phyloP scores from a whole-genome alignment of 2,329 filamentous ascomycete species.

The Neoscytalidium dimidiatum region DNA sequence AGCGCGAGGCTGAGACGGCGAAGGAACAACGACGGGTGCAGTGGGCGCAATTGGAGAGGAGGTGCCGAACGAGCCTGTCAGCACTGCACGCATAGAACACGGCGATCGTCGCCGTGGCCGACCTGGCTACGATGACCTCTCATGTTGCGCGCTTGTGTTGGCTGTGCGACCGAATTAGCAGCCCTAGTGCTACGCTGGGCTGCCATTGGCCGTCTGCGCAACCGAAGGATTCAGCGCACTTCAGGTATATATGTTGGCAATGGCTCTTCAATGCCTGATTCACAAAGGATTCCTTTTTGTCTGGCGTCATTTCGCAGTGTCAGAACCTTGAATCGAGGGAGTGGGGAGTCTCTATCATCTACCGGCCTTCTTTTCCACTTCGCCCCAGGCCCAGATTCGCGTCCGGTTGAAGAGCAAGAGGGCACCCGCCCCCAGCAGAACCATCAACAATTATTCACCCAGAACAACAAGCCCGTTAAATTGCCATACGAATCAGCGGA shows the following conservation, averaged over 20 bases:
- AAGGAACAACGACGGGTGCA: not conserved
- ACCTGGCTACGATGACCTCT: not conserved
- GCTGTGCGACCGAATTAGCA: not conserved
- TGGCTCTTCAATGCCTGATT: not conserved
- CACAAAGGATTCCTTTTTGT: not conserved
- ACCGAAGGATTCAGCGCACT: not conserved
- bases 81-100: not conserved
- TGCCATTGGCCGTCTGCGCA: not conserved
- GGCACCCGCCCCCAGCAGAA: not conserved
- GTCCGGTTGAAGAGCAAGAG: too few relatives aligned
- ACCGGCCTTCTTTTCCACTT: not conserved
- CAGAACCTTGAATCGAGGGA: not conserved
- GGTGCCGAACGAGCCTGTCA: not conserved
- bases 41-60: not conserved
- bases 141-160: not conserved
- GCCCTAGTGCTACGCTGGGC: not conserved
- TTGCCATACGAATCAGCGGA: not conserved
- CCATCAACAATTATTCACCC: not conserved
- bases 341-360: not conserved
- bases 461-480: not conserved
- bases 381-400: not conserved
- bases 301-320: conserved; percentile 3
- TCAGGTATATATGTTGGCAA: not conserved
- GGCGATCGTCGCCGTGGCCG: not conserved
- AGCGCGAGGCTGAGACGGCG: not conserved